Evolutionary conservation across 306 rosid genomes (phyloP), one percentile per base, ranked within the genome.

Genomic region (Cicer bijugum): DNA sequence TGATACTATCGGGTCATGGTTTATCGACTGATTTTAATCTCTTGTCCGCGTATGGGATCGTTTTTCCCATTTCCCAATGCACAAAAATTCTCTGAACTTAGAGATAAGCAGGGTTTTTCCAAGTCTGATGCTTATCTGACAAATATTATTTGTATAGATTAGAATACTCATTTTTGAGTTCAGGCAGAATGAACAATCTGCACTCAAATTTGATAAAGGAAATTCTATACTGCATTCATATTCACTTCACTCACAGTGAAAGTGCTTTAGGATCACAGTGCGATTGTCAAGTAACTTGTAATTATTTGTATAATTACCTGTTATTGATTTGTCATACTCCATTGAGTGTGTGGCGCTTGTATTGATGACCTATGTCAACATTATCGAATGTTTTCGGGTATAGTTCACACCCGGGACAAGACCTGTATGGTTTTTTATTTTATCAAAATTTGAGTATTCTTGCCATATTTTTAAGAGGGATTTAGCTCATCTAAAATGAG

Each of bases 51-150:
- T 42, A 51, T 8, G 59, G 84, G 74, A 70, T 37, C 17, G 67
- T 58, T 68, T 57, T 19, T 76, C 55, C 81, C 75, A 66, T 71
- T 76, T 80, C 33, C 43, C 66, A 47, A 51, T 73, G 71, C 48
- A 68, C 58, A 23, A 23, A 77, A 62, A 79, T 40, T 51, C 63
- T 57, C 67, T 66, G 65, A 77, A 72, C 52, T 70, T 39, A 61
- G 78, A 83, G 90, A 85, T 85, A 81, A 85, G 92, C 97, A 68
- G 33, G 78, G 53, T 51, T 48, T 80, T 77, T 38, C 45, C 33
- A 40, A 39, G 53, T 19, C 19, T 55, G 64, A 84, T 80, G 97
- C 93, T 89, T 85, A 82, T 89, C 96, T 75, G 61, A 86, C 56
- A 72, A 59, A 28, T 80, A 73, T 90, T 87, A 74, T 75, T 81